Evolutionary conservation across 2,329 filamentous ascomycete species (phyloP), one percentile per base, ranked within the genome.

Genomic region (Sclerotinia trifoliorum): DNA sequence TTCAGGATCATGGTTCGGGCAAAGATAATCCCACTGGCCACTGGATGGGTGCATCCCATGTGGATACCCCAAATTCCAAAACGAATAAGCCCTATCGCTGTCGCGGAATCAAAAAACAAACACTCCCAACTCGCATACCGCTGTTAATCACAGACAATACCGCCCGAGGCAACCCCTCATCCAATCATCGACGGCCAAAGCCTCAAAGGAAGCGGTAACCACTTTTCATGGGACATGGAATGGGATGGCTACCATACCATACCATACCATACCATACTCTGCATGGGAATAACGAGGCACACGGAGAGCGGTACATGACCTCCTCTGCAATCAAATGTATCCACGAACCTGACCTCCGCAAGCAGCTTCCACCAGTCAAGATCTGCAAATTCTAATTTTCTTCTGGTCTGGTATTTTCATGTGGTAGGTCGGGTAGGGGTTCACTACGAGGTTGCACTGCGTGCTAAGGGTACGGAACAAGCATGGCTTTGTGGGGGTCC

Each of bases 161-260:
- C 60, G 24, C 65, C 70, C 69, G 44, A 35, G 70, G 70, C 62
- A 58, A 71, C 57, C 69, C 57, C 63, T 65, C 42, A 61, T 29
- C 74, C 74, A 75, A 75, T 75, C 67, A 72, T 21, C 24, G 19
- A 21, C 8, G 10, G 6, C 15, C 8, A 48, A 54, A 13, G 19
- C 8, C 11, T 17, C 56, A 46, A 42, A 67, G 35, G 52, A 46
- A 46, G 65, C 65, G 65, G 65, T 67, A 67, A 67, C 65, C 29
- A 46, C 15, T 32, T 67, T 49, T 44, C 58, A 10, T 24, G 2
- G 46, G 48, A 64, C 49, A 55, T 52, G 61, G 46, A 17, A 61
- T 49, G 58, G 42, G 24, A 42, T 39, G 39, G 39, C 39, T 29
- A 24, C 48, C 26, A 24, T 64, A 44, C 35, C 6, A 29, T 29